These are phyloP conservation scores for Pythium chondricola DNA, from an alignment of 352 stramenopile species.

Conservation along the genomic window DNA sequence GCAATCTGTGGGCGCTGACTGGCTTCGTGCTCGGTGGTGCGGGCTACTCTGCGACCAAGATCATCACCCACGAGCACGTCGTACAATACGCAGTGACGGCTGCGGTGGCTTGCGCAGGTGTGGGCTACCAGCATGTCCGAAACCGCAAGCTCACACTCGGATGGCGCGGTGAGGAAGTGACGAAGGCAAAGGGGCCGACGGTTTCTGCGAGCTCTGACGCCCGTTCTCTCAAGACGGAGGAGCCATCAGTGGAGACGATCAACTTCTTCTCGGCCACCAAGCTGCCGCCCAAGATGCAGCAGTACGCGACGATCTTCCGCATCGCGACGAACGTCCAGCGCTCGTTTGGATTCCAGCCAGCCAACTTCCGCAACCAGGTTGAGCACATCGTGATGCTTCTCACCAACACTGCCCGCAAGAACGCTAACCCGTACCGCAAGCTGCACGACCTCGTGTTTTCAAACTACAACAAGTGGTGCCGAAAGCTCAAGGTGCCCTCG, in stretches of 20 bases:
- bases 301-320: conserved; percentile 76
- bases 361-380: conserved; percentile 93
- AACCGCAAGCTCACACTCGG: conserved; percentile 27
- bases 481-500: conserved; percentile 70
- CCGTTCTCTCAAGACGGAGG: conserved; percentile 52
- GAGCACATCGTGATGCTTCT: conserved; percentile 97
- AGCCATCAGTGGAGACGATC: conserved; percentile 34
- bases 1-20: conserved; percentile 62
- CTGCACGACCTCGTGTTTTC: conserved; percentile 79
- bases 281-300: conserved; percentile 76
- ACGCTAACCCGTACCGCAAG: conserved; percentile 74
- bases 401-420: conserved; percentile 86
- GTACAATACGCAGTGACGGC: conserved; percentile 55
- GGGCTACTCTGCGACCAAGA: conserved; percentile 28
- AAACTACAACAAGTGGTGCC: conserved; percentile 88
- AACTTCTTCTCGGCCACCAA: conserved; percentile 80
- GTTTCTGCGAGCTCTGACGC: conserved; percentile 79
- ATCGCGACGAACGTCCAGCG: conserved; percentile 83
- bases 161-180: conserved; percentile 20
- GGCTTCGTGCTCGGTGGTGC: conserved; percentile 59
- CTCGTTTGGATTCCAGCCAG: conserved; percentile 78
- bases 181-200: conserved; percentile 29
- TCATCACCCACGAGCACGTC: conserved; percentile 57
- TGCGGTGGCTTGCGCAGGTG: conserved; percentile 28
- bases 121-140: conserved; percentile 43